Base-by-base conservation (phyloP, 352 stramenopile species). In the Elongisporangium senticosum region DNA sequence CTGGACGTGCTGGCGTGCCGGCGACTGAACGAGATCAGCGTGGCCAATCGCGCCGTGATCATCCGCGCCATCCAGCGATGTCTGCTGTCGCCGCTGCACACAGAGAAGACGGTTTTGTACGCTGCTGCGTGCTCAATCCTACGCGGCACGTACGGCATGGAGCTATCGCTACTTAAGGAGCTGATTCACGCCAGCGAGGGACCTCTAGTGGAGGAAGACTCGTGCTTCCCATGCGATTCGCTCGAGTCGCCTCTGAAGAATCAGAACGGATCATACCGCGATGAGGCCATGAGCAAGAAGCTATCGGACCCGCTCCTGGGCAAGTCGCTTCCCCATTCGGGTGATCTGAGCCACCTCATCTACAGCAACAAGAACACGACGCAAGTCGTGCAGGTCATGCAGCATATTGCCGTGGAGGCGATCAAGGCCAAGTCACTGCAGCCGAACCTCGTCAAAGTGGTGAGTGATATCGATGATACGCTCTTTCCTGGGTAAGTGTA, bases 391-490 rank as follows among this genome's bases (percentile, higher is more conserved):
- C 71, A 80, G 21, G 75, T 90, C 47, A 89, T 92, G 71, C 85
- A 94, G 59, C 85, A 94, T 64, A 92, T 94, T 22, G 83, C 83
- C 13, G 70, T 91, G 10, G 85, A 93, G 53, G 75, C 79, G 40
- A 50, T 89, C 49, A 88, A 89, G 43, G 83, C 91, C 14, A 86
- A 83, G 33, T 48, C 74, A 13, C 55, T 77, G 19, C 60, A 71
- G 39, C 78, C 83, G 15, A 59, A 83, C 4, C 65, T 94, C n/a
- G 59, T 94, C 24, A 94, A 94, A 59, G 84, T 94, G 6, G 71
- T 94, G n/a, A 94, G 85, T 53, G 85, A 94, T 53, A 94, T 94
- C 40, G 85, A 94, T 48, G 85, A 94, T 62, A 94, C 85, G 23
- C 64, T 94, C 6, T 93, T 90, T 40, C 67, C 85, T 7, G 85